Evolutionary conservation across 805 yeast species (phyloP).

Genomic region (Cyberlindnera sargentensis): DNA sequence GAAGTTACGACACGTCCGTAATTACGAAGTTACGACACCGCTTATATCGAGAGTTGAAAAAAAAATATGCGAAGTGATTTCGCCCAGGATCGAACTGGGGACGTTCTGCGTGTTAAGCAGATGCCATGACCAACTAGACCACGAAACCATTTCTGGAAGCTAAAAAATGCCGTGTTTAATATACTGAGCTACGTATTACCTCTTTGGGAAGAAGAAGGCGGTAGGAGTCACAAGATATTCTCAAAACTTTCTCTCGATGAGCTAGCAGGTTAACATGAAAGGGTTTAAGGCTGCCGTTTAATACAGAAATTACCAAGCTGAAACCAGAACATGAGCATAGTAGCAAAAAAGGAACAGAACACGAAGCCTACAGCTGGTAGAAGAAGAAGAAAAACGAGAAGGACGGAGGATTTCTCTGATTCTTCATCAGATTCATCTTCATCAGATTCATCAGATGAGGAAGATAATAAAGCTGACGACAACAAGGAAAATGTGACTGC

Average conservation of each 20-base stretch:
- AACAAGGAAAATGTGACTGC: constrained; percentile 3
- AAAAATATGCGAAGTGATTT: constrained; percentile 47
- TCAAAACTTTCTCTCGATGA: no score
- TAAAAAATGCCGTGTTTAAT: background rate
- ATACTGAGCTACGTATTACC: no score
- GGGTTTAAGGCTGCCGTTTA: no score
- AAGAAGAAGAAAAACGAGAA: constrained; percentile 70
- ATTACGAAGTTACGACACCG: no score
- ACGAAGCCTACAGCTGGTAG: constrained; percentile 22
- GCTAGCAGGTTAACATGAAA: no score
- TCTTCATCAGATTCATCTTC: constrained; percentile 22
- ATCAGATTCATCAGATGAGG: constrained; percentile 22
- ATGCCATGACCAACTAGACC: constrained; percentile 99
- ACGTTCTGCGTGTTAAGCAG: constrained; percentile 99
- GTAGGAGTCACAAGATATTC: no score
- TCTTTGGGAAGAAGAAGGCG: no score
- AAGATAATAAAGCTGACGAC: constrained; percentile 7
- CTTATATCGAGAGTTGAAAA: background rate
- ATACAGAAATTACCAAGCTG: no score
- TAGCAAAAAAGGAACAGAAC: constrained; percentile 16
- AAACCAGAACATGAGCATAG: constrained; percentile 16
- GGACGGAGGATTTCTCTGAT: constrained; percentile 65
- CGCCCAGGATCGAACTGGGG: constrained; percentile 99
- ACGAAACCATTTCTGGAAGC: constrained; percentile 54
- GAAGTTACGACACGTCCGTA: no score